Percentiles rank a stretch among this genome's conserved stretches.
phyloP scores from a whole-genome alignment of 2,329 filamentous ascomycete genomes.

The Trichoderma breve region DNA sequence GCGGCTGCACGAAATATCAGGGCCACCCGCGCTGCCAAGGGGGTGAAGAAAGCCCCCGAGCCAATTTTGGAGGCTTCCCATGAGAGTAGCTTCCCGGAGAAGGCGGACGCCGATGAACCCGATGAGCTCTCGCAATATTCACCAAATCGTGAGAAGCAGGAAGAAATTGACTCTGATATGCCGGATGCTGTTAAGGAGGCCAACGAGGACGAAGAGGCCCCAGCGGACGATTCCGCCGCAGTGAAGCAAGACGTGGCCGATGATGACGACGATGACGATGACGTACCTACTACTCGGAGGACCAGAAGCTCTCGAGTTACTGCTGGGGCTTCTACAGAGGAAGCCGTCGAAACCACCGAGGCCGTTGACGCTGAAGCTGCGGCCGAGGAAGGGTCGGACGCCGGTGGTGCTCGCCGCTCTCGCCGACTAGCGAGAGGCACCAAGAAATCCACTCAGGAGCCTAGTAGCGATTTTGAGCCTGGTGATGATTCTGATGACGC shows the following conservation, averaged over 20 bases:
- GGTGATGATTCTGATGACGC: conserved; percentile 57
- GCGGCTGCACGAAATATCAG: conserved; percentile 42
- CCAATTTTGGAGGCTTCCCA: conserved; percentile 54
- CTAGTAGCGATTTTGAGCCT: conserved; percentile 61
- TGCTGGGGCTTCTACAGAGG: conserved; percentile 33
- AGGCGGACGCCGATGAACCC: conserved; percentile 36
- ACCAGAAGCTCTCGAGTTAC: conserved; percentile 41
- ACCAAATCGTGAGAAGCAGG: conserved; percentile 24
- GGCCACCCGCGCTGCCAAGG: conserved; percentile 51
- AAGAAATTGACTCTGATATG: conserved; percentile 33
- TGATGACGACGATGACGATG: conserved; percentile 49
- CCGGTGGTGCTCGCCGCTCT: conserved; percentile 33
- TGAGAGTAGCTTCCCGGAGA: conserved; percentile 45
- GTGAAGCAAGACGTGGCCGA: conserved; percentile 22
- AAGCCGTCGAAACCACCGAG: conserved; percentile 25
- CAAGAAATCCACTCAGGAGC: conserved; percentile 50
- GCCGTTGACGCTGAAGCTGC: conserved; percentile 28
- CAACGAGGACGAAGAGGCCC: conserved; percentile 21
- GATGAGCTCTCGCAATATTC: conserved; percentile 40
- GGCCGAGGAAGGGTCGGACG: conserved; percentile 30
- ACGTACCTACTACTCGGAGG: conserved; percentile 47
- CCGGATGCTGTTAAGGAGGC: conserved; percentile 24
- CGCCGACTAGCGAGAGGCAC: conserved; percentile 48
- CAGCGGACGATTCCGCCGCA: conserved; percentile 28
- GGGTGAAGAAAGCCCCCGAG: conserved; percentile 47